phyloP scores from a whole-genome alignment of 108 stramenopile species.

The Schizochytrium sp. region DNA sequence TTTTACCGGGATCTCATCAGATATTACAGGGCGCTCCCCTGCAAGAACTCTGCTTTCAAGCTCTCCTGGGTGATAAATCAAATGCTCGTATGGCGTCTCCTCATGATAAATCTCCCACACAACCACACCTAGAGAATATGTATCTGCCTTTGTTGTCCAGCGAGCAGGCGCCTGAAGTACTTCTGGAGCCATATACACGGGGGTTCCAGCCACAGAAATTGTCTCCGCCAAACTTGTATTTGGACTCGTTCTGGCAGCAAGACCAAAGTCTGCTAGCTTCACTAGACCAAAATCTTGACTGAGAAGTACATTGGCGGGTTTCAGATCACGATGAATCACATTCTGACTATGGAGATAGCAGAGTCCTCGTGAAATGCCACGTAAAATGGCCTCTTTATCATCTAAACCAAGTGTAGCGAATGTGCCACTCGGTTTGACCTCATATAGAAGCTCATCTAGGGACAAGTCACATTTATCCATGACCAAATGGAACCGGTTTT shows the following conservation, averaged over 20 bases:
- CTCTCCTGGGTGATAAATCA: too few relatives aligned
- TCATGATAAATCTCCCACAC: too few relatives aligned
- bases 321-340: conserved; percentile 39
- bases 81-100: too few relatives aligned
- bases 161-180: not conserved
- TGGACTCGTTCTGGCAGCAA: not conserved
- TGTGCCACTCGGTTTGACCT: too few relatives aligned
- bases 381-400: not conserved
- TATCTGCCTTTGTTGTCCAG: too few relatives aligned
- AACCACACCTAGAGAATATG: too few relatives aligned
- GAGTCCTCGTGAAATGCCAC: not conserved
- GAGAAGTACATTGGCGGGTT: not conserved
- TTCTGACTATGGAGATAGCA: not conserved
- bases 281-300: conserved; percentile 3
- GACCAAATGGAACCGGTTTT: too few relatives aligned
- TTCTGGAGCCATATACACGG: conserved; percentile 36
- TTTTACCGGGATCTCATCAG: too few relatives aligned
- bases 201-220: not conserved
- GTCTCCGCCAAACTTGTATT: conserved; percentile 6
- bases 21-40: too few relatives aligned
- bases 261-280: conserved; percentile 56
- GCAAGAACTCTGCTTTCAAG: too few relatives aligned
- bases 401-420: not conserved
- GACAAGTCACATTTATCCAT: too few relatives aligned
- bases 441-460: too few relatives aligned